phyloP scores from a whole-genome alignment of 73 alveolate species.

The Tetrahymena malaccensis region DNA sequence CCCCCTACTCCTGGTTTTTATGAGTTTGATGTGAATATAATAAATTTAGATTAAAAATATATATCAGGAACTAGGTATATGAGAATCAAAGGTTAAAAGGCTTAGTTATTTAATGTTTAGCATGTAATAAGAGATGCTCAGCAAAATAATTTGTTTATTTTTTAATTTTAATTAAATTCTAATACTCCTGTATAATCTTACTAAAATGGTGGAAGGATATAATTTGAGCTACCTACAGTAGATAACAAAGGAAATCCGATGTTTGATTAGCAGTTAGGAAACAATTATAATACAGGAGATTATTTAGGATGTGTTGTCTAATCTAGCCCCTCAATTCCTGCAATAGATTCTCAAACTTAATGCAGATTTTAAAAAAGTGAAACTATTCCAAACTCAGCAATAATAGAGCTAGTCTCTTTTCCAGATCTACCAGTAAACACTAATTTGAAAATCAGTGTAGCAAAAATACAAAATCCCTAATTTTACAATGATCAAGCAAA shows the following conservation, averaged over 20 bases:
- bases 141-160: neutral
- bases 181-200: neutral
- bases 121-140: neutral
- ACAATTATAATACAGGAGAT: neutral
- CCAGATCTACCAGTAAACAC: neutral
- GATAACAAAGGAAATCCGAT: neutral
- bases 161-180: neutral
- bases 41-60: neutral
- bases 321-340: neutral
- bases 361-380: neutral
- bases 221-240: neutral
- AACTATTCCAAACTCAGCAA: neutral
- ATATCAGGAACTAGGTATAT: neutral
- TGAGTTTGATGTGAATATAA: neutral
- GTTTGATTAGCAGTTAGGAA: neutral
- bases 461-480: neutral
- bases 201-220: neutral
- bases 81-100: neutral
- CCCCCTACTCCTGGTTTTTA: neutral
- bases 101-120: neutral
- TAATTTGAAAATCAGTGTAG: neutral
- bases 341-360: neutral
- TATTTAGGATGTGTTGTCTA: neutral
- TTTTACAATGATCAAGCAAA: neutral
- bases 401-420: neutral